These are phyloP conservation scores for Magnolia officinalis DNA, from an alignment of 164 flowering plant species.

Conservation along the genomic window DNA sequence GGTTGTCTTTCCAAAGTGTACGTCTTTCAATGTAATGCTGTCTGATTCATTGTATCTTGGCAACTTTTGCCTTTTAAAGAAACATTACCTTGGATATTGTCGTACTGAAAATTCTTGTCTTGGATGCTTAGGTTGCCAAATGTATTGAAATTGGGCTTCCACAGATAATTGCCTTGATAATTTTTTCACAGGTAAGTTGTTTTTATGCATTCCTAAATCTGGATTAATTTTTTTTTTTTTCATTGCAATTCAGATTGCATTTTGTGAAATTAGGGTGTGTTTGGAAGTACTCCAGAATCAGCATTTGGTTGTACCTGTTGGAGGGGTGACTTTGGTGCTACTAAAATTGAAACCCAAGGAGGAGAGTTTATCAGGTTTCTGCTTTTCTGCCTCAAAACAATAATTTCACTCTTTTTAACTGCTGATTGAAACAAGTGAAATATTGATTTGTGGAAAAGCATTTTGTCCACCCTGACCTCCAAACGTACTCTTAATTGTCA, in stretches of 20 bases:
- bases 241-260: too few relatives aligned
- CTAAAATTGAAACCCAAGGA: not conserved
- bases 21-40: not conserved
- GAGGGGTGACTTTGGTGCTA: not conserved
- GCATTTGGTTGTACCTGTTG: not conserved
- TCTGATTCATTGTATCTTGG: too few relatives aligned
- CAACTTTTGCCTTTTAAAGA: too few relatives aligned
- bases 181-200: slow-evolving; percentile 71
- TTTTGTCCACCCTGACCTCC: not conserved
- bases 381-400: too few relatives aligned
- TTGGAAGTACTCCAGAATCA: not conserved
- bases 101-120: not conserved
- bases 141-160: slow-evolving; percentile 94
- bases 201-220: not conserved
- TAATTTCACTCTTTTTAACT: too few relatives aligned
- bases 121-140: slow-evolving; percentile 58
- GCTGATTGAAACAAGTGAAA: not conserved
- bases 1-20: not conserved
- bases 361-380: not conserved
- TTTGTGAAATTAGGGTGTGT: too few relatives aligned
- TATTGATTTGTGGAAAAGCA: not conserved
- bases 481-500: too few relatives aligned
- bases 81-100: too few relatives aligned
- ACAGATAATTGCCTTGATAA: slow-evolving; percentile 52
- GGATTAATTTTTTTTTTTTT: too few relatives aligned